Evolutionary conservation across 2,329 filamentous ascomycete genomes (phyloP).

Genomic region (Alternaria triticimaculans): DNA sequence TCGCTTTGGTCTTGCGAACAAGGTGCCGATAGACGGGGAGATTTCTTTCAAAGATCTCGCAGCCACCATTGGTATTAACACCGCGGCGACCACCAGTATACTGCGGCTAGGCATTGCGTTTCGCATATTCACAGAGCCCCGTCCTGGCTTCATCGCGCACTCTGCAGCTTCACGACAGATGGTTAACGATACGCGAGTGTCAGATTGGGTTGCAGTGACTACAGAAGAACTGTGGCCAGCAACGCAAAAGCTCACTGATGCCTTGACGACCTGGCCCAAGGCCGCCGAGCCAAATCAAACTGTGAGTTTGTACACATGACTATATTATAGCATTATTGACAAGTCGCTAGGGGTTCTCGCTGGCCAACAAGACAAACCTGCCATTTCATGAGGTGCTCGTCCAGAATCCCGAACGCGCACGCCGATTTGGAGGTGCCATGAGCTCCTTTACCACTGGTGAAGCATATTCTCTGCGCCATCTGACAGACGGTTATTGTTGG

Average conservation of each 20-base stretch:
- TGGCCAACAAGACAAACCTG: constrained; percentile 15
- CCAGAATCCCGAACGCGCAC: constrained; percentile 1
- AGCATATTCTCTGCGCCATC: neutral
- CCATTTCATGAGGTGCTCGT: constrained; percentile 20
- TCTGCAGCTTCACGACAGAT: constrained; percentile 11
- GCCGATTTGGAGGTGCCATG: constrained; percentile 20
- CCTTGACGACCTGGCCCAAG: constrained; percentile 7
- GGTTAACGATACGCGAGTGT: neutral
- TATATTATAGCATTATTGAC: neutral
- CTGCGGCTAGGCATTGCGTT: constrained; percentile 14
- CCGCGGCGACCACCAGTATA: neutral
- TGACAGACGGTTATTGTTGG: constrained; percentile 6
- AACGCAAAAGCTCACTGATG: constrained; percentile 6
- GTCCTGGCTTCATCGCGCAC: constrained; percentile 14
- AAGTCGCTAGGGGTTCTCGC: neutral
- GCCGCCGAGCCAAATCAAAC: constrained; percentile 7
- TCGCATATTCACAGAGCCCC: constrained; percentile 20
- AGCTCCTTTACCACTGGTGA: constrained; percentile 11
- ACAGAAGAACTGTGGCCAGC: constrained; percentile 8
- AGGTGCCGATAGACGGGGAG: neutral
- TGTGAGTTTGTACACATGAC: neutral
- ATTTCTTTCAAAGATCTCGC: constrained; percentile 3
- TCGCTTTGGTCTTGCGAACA: neutral
- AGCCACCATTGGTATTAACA: neutral
- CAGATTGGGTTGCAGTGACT: neutral